Conservation (phyloP, 2,329 filamentous ascomycete genomes). For the Shiraia sp. region DNA sequence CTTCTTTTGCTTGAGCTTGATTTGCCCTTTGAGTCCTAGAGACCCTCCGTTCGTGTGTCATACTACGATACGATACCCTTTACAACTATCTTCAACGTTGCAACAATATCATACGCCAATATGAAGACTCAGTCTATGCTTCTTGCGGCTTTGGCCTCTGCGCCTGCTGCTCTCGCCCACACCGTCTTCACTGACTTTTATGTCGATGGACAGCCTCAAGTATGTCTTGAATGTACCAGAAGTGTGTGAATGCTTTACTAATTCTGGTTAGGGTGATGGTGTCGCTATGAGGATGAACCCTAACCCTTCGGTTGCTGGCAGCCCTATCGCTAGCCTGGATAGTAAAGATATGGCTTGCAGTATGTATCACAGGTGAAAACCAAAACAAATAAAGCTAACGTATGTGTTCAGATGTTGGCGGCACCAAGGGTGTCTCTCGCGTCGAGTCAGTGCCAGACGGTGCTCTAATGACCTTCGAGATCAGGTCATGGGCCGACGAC, state of each 20-base stretch:
- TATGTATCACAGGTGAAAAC: slow-evolving; percentile 43
- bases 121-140: slow-evolving; percentile 43
- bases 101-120: slow-evolving; percentile 8
- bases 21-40: slow-evolving; percentile 32
- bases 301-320: slow-evolving; percentile 56
- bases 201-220: slow-evolving; percentile 38
- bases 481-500: slow-evolving; percentile 63
- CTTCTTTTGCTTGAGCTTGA: slow-evolving; percentile 28
- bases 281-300: slow-evolving; percentile 71
- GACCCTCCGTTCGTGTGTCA: slow-evolving; percentile 34
- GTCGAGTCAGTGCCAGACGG: slow-evolving; percentile 55
- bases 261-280: slow-evolving; percentile 63
- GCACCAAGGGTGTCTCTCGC: slow-evolving; percentile 53
- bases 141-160: slow-evolving; percentile 37
- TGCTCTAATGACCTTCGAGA: slow-evolving; percentile 67
- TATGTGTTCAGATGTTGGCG: slow-evolving; percentile 48
- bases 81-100: slow-evolving; percentile 1
- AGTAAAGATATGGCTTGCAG: slow-evolving; percentile 73
- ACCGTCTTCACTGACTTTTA: slow-evolving; percentile 43
- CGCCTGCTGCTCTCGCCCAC: slow-evolving; percentile 39
- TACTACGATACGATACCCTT: slow-evolving; percentile 18
- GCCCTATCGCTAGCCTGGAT: slow-evolving; percentile 61
- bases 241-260: slow-evolving; percentile 15
- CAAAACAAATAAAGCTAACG: slow-evolving; percentile 11
- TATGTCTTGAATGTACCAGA: slow-evolving; percentile 11